Base-by-base conservation (phyloP, 352 stramenopile genomes). In the Phytophthora tubulina region DNA sequence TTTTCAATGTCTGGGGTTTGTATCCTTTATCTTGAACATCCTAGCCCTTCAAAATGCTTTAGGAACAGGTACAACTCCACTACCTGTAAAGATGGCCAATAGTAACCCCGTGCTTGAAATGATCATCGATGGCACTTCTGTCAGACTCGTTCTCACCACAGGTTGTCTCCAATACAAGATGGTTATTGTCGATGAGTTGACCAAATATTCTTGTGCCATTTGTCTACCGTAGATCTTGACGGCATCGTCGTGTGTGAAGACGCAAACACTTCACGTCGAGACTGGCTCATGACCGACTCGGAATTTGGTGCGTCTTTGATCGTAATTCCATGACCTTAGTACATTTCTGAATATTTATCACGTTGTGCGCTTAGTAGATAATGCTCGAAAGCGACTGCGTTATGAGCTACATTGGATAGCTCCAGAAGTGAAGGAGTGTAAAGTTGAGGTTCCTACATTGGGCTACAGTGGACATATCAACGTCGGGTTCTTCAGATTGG, bases 371-470 rank as follows among this genome's bases (percentile, higher is more conserved):
- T 27, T 27, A 2, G 21, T 17, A 92, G 81, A 92, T 51, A 88
- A 88, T 56, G 75, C 85, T 54, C 82, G 82, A 11, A 81, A 81
- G 35, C 70, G 86, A 39, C 66, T 92, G 30, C 82, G 72, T 8
- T 83, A 82, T 62, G 75, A 90, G 39, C 58, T 92, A 14, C 74
- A 78, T 21, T 70, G 65, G 38, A 68, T 88, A 32, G 30, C 69
- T 38, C 78, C 72, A 8, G 53, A 66, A 4, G 11, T 64, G 8
- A 71, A 42, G 15, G 53, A 64, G 9, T 21, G 58, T 4, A 50
- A 67, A 2, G 38, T 90, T 4, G 13, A 69, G 27, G 55, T 86
- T 7, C 79, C 81, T 39, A 72, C 73, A 11, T 62, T 88, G 2
- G 41, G 60, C 6, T 75, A 70, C 35, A 48, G 58, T 0, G 62